phyloP scores from a whole-genome alignment of 768 basidiomycete species.

The Collybia nuda region DNA sequence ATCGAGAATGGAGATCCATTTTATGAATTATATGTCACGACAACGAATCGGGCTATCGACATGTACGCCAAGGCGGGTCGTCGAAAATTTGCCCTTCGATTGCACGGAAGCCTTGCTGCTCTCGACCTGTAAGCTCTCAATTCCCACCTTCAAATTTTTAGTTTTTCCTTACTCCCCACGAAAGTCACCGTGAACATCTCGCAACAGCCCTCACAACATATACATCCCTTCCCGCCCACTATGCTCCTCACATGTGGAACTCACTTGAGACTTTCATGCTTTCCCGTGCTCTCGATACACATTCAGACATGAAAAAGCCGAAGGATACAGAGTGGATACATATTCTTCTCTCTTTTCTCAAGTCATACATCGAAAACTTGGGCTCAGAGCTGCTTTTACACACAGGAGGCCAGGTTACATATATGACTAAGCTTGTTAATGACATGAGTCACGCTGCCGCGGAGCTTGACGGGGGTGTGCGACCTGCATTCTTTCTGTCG shows the following conservation, averaged over 20 bases:
- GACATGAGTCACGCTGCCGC: slow-evolving; percentile 49
- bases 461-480: slow-evolving; percentile 53
- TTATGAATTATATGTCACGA: slow-evolving; percentile 71
- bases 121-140: slow-evolving; percentile 76
- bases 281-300: slow-evolving; percentile 68
- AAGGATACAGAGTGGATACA: slow-evolving; percentile 82
- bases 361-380: slow-evolving; percentile 57
- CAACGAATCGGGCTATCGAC: slow-evolving; percentile 83
- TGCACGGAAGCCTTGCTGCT: slow-evolving; percentile 85
- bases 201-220: slow-evolving; percentile 67
- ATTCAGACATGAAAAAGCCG: slow-evolving; percentile 52
- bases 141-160: neutral
- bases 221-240: slow-evolving; percentile 82
- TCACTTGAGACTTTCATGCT: slow-evolving; percentile 81
- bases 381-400: slow-evolving; percentile 54
- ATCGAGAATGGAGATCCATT: slow-evolving; percentile 59
- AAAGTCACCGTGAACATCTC: slow-evolving; percentile 67
- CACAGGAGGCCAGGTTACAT: slow-evolving; percentile 47
- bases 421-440: slow-evolving; percentile 50
- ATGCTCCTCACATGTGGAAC: slow-evolving; percentile 79
- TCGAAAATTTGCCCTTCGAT: slow-evolving; percentile 79
- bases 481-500: slow-evolving; percentile 6
- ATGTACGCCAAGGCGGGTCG: slow-evolving; percentile 83
- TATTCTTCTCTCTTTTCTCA: slow-evolving; percentile 73
- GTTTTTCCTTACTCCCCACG: neutral